Evolutionary conservation across 305 asterid species (phyloP), one percentile per base, ranked within the genome.

Genomic region (Fraxinus sp.): DNA sequence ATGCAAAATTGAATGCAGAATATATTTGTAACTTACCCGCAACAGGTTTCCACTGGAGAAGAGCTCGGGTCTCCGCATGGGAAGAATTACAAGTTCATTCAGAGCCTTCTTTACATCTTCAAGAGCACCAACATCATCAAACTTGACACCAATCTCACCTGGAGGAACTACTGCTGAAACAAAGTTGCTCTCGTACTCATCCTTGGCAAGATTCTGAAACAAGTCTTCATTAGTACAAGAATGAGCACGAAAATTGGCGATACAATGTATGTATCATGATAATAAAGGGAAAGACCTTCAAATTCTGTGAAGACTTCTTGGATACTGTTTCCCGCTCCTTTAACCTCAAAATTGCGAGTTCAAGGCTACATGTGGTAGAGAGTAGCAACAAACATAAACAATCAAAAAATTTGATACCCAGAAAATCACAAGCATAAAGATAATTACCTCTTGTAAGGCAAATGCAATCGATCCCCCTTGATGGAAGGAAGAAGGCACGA

Each of bases 31-130:
- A 87, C 79, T 82, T 90, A 97, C 99, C 92, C 96, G 92, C 86
- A 97, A 87, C 92, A 97, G 90, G 90, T 97, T 97, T 84, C 99
- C 99, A 84, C 83, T 91, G 76, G 98, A 81, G 91, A 97, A 97
- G 86, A 97, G 97, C 92, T 95, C 99, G 32, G 99, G 99, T 91
- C 98, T 92, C 86, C 85, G 90, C 99, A 97, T 93, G 14, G 99
- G 99, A 81, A 97, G 97, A 87, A 97, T 93, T 41, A 93, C 99
- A 82, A 97, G 98, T 79, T 97, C 98, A 84, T 95, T 92, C 68
- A 97, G 87, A 9, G 98, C 95, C 87, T 89, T 93, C 80, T 97
- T 97, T 85, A 93, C 97, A 26, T 92, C 98, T 86, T 97, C 99
- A 86, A 97, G 97, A 77, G 99, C 99, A 88, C 99, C 99, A 86